A percentile compares a stretch with the other conserved stretches of the same genome.
Evolutionary conservation across 129 eudicot species (phyloP).

Genomic region (Cynara cardunculus): DNA sequence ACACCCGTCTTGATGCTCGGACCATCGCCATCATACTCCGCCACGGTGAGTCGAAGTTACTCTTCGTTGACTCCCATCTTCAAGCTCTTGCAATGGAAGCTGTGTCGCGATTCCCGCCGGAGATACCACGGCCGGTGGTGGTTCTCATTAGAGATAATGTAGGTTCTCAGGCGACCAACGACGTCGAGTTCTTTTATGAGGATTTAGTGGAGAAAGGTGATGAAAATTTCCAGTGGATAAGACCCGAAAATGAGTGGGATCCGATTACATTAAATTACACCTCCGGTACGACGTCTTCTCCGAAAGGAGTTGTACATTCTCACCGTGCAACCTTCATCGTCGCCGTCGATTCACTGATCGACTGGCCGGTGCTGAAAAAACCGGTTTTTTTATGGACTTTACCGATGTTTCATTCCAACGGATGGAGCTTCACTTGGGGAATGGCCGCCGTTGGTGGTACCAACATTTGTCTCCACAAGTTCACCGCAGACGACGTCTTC

Average conservation of each 20-base stretch:
- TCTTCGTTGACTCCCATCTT: conserved; percentile 30
- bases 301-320: conserved; percentile 58
- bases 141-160: conserved; percentile 14
- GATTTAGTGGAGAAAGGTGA: conserved; percentile 43
- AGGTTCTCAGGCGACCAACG: background rate
- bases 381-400: conserved; percentile 56
- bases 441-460: conserved; percentile 66
- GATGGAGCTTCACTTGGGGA: conserved; percentile 75
- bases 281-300: conserved; percentile 67
- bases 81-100: conserved; percentile 14
- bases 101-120: conserved; percentile 19
- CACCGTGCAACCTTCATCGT: conserved; percentile 42
- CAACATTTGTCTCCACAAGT: conserved; percentile 52
- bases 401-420: conserved; percentile 73
- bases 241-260: conserved; percentile 49
- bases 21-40: conserved; percentile 24
- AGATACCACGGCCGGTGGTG: conserved; percentile 19
- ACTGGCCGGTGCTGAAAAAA: conserved; percentile 44
- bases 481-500: conserved; percentile 27
- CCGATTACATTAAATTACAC: conserved; percentile 65
- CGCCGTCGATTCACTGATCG: conserved; percentile 29
- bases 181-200: conserved; percentile 34
- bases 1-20: conserved; percentile 39
- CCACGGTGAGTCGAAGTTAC: conserved; percentile 25
- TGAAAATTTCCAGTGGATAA: conserved; percentile 39